These are phyloP conservation scores for Jaenimonas drosophilae DNA, from an alignment of 208 protist species.

Conservation along the genomic window DNA sequence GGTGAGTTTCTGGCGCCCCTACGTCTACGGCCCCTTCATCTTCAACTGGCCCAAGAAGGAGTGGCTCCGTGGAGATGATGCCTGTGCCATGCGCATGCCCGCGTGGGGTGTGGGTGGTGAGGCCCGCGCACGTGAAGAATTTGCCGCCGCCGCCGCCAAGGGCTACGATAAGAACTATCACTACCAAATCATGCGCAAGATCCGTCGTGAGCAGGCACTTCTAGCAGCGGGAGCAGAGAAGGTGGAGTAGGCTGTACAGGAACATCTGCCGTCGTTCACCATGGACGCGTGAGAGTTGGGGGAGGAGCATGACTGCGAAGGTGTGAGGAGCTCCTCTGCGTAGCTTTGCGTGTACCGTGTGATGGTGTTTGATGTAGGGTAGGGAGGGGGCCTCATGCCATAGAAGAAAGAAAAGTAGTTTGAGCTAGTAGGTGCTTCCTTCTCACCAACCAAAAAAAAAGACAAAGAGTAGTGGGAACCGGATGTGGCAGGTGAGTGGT, in stretches of 20 bases:
- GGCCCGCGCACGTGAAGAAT: conserved; percentile 69
- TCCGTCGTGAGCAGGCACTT: conserved; percentile 76
- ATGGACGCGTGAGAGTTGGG: too few species aligned
- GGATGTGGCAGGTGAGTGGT: not conserved
- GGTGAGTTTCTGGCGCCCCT: conserved; percentile 56
- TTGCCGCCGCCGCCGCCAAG: conserved; percentile 61
- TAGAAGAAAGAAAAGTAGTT: conserved; percentile 2
- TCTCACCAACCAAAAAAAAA: not conserved
- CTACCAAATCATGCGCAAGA: conserved; percentile 87
- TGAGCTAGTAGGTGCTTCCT: too few species aligned
- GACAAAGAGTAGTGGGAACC: not conserved
- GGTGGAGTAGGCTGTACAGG: conserved; percentile 2
- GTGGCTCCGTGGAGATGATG: conserved; percentile 84
- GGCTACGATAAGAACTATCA: conserved; percentile 83
- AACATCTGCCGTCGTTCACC: not conserved
- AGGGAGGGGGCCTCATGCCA: too few species aligned
- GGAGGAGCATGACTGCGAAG: too few species aligned
- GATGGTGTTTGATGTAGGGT: conserved; percentile 3
- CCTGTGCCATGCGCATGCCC: conserved; percentile 48
- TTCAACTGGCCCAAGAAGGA: conserved; percentile 88
- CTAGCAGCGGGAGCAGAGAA: conserved; percentile 16
- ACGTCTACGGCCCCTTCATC: conserved; percentile 83
- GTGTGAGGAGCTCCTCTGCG: too few species aligned
- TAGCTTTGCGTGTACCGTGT: too few species aligned
- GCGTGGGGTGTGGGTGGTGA: conserved; percentile 81